phyloP scores from a whole-genome alignment of 495 filamentous ascomycete genomes.

The Polyplosphaeria fusca region DNA sequence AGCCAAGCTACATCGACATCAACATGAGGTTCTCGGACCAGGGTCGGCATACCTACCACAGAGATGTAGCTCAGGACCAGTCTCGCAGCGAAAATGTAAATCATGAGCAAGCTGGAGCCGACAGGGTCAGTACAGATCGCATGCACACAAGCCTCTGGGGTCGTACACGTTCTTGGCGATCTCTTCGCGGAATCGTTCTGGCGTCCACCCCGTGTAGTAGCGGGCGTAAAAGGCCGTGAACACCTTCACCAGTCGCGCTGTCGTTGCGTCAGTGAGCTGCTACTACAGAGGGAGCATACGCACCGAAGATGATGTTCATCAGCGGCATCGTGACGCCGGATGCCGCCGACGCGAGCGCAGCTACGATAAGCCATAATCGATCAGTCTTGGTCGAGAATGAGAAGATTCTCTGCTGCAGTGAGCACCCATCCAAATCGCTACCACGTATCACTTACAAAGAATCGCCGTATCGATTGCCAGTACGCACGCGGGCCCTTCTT shows the following conservation, averaged over 20 bases:
- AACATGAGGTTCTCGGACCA: background rate
- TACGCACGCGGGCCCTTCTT: background rate
- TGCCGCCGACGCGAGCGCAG: background rate
- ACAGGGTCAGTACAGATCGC: background rate
- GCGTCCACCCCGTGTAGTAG: background rate
- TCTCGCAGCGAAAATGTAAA: slow-evolving; percentile 6
- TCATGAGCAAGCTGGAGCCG: background rate
- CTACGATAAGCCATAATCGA: background rate
- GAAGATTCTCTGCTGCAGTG: slow-evolving; percentile 4
- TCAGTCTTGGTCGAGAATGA: background rate
- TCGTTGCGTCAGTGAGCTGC: too few relatives aligned
- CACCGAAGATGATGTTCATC: slow-evolving; percentile 13
- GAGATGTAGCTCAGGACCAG: slow-evolving; percentile 1
- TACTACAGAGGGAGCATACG: too few relatives aligned
- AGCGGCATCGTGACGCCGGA: slow-evolving; percentile 1
- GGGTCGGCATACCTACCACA: background rate
- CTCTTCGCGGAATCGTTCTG: background rate
- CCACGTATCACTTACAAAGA: background rate
- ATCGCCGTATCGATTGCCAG: background rate
- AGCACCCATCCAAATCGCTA: too few relatives aligned
- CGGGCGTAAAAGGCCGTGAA: background rate
- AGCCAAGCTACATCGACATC: background rate
- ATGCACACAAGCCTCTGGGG: too few relatives aligned
- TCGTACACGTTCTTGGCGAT: background rate
- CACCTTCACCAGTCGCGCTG: background rate